A percentile compares a stretch with the other conserved stretches of the same genome.
These are phyloP conservation scores for Rhodotorula paludigena DNA, from an alignment of 768 basidiomycete species.

Conservation along the genomic window DNA sequence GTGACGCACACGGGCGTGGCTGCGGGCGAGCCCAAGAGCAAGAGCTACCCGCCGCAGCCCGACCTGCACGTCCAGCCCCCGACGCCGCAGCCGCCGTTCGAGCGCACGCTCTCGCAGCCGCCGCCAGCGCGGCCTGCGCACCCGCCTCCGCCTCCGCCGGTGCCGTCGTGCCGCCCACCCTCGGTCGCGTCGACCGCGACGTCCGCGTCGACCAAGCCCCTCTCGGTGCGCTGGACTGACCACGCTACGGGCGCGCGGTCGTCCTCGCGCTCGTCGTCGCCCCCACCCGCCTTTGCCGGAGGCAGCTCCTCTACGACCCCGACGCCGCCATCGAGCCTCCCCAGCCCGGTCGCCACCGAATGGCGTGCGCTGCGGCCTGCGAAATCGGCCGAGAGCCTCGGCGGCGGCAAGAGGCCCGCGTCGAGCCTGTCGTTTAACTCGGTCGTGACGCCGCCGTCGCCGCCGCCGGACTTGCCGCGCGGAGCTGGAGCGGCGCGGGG, in stretches of 20 bases:
- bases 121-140: not conserved
- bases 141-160: too few relatives aligned
- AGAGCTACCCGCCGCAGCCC: not conserved
- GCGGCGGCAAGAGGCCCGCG: too few relatives aligned
- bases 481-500: too few relatives aligned
- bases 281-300: not conserved
- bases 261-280: not conserved
- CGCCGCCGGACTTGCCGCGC: too few relatives aligned
- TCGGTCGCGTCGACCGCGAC: not conserved
- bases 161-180: too few relatives aligned
- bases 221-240: constrained; percentile 9
- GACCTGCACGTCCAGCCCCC: constrained; percentile 2
- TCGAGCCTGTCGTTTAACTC: constrained; percentile 11
- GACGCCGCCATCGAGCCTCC: not conserved
- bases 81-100: not conserved
- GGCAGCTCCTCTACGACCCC: too few relatives aligned
- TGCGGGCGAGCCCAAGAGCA: not conserved
- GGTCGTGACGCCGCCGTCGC: constrained; percentile 20
- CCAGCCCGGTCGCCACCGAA: not conserved
- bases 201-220: not conserved
- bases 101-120: not conserved
- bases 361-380: too few relatives aligned
- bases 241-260: not conserved
- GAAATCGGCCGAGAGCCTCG: not conserved
- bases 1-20: not conserved